Evolutionary conservation across 2,329 filamentous ascomycete species (phyloP), one percentile per base, ranked within the genome.

Genomic region (Bipolaris sorokiniana): DNA sequence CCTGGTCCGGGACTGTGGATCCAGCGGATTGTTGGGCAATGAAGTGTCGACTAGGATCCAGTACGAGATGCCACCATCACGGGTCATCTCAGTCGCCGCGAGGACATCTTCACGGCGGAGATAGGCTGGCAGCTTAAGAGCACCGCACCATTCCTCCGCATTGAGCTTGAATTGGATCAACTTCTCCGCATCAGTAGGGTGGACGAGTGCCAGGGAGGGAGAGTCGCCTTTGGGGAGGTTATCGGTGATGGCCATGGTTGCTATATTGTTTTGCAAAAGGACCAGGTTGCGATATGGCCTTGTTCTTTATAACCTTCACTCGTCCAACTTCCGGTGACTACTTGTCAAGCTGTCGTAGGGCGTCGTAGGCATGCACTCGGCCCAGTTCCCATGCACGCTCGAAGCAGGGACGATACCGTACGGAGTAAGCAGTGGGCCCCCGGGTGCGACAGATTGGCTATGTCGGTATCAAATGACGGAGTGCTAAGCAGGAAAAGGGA

Each of bases 41-140:
- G 72, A 64, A 16, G 75, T 75, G 63, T 86, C 82, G 15, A 87
- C 81, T 18, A 89, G 75, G 49, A 87, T 80, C 86, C 86, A 89
- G 56, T 80, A 80, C 2, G 83, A 86, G 52, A 88, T 78, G 1
- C 81, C 81, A 28, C 83, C 84, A 54, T 86, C 78, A 54, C 76
- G 79, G 26, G 83, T 85, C 54, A 87, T 73, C 2, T 78, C 75
- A 63, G 85, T 83, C 37, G 77, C 70, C 37, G 78, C 71, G 6
- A 89, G 79, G 45, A 80, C 71, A 18, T 80, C 73, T 70, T 89
- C 86, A 48, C 86, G 83, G 13, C 80, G 79, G 22, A 88, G 78
- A 65, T 88, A 89, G 40, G 82, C 78, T 23, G 84, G 78, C 2
- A 83, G 58, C 11, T 80, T 77, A 18, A 89, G 73, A 0, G 81